Conservation (phyloP, 192 early-diverging fungal genomes). For the Lunasporangiospora selenospora region DNA sequence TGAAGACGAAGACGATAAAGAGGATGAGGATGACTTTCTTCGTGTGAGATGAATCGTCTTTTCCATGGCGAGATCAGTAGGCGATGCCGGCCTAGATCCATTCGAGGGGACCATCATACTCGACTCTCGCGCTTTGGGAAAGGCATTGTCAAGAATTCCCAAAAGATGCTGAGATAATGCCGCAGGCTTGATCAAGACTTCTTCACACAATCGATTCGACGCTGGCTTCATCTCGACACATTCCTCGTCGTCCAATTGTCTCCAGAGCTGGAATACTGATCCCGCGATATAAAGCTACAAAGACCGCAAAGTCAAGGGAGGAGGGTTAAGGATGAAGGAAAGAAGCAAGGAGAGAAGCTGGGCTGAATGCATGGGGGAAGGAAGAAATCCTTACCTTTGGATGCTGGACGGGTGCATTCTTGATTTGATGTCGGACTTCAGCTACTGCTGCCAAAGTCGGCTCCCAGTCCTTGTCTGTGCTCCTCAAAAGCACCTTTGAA, state of each 20-base stretch:
- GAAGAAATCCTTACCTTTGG: slow-evolving; percentile 40
- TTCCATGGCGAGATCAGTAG: slow-evolving; percentile 18
- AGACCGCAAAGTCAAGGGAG: no score
- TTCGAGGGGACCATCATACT: slow-evolving; percentile 49
- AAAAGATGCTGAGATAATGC: slow-evolving; percentile 42
- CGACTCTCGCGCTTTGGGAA: slow-evolving; percentile 37
- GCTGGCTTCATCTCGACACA: slow-evolving; percentile 47
- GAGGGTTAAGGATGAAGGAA: no score
- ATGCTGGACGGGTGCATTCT: slow-evolving; percentile 34
- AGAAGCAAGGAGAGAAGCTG: not conserved
- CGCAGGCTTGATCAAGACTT: slow-evolving; percentile 42
- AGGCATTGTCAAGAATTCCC: slow-evolving; percentile 44
- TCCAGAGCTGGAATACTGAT: slow-evolving; percentile 43
- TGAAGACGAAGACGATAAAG: no score
- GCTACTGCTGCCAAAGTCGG: slow-evolving; percentile 48
- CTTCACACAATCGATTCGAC: slow-evolving; percentile 42
- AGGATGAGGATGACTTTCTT: slow-evolving; percentile 1
- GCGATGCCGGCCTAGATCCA: slow-evolving; percentile 10
- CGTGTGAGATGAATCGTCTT: slow-evolving; percentile 21
- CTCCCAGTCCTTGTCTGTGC: slow-evolving; percentile 51
- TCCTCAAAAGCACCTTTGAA: slow-evolving; percentile 53
- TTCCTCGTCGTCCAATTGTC: slow-evolving; percentile 25
- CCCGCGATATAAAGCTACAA: slow-evolving; percentile 39
- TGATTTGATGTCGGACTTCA: slow-evolving; percentile 40
- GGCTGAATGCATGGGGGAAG: not conserved